phyloP scores from a whole-genome alignment of 1,139 yeast species.

The Pichia sp. region DNA sequence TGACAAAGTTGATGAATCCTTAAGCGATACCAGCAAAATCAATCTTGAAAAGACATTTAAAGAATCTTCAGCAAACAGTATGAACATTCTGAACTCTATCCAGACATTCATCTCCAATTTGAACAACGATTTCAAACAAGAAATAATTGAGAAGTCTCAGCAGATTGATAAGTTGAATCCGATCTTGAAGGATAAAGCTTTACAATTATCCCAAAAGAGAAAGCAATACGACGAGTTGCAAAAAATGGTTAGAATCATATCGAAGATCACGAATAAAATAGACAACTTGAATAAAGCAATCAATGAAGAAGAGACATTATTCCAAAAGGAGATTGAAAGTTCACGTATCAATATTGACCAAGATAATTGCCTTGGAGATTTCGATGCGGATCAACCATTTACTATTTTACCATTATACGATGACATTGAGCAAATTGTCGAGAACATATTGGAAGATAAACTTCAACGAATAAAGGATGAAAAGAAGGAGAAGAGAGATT shows the following conservation, averaged over 20 bases:
- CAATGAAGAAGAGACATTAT: constrained; percentile 52
- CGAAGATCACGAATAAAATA: constrained; percentile 49
- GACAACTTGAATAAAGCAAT: constrained; percentile 57
- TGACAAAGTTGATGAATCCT: background rate
- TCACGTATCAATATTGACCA: constrained; percentile 30
- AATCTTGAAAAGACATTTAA: constrained; percentile 1
- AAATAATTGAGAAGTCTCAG: constrained; percentile 44
- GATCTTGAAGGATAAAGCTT: constrained; percentile 48
- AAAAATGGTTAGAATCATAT: constrained; percentile 39
- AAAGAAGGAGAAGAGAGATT: constrained; percentile 22
- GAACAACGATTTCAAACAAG: constrained; percentile 48
- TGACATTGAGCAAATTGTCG: constrained; percentile 40
- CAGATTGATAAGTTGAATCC: constrained; percentile 46
- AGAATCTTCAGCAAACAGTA: constrained; percentile 27
- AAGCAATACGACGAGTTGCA: constrained; percentile 43
- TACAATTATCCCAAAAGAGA: constrained; percentile 43
- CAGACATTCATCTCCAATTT: constrained; percentile 39
- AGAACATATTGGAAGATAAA: constrained; percentile 14
- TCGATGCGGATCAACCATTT: constrained; percentile 88
- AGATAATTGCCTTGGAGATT: constrained; percentile 46
- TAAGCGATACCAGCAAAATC: background rate
- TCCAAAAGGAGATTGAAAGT: constrained; percentile 41
- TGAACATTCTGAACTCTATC: constrained; percentile 43
- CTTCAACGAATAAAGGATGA: constrained; percentile 2
- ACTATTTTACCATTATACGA: constrained; percentile 58